Percentiles rank a stretch among this genome's conserved stretches.
Conservation (phyloP, 306 rosid genomes). For the Inga oerstediana region DNA sequence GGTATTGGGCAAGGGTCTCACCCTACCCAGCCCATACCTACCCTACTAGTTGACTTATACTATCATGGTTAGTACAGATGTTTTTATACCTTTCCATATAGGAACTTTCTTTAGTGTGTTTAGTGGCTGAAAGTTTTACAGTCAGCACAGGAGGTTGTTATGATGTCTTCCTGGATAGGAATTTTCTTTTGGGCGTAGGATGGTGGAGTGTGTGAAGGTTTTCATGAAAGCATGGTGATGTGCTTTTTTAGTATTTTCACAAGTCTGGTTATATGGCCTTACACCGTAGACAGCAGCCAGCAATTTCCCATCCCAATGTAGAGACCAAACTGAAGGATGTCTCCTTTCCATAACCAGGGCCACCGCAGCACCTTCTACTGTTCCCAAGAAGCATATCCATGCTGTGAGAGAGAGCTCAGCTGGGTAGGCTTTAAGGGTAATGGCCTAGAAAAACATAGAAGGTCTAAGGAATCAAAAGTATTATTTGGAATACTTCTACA, state of each 20-base stretch:
- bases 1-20: too few species aligned
- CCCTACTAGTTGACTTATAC: not conserved
- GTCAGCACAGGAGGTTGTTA: not conserved
- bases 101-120: not conserved
- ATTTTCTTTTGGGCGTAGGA: not conserved
- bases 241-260: not conserved
- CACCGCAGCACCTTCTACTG: constrained; percentile 73
- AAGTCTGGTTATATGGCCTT: constrained; percentile 19
- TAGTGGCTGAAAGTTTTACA: not conserved
- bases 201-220: not conserved
- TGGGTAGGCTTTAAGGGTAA: constrained; percentile 80
- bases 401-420: constrained; percentile 94
- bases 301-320: constrained; percentile 74
- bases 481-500: not conserved
- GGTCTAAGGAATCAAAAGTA: constrained; percentile 13
- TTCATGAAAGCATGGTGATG: too few species aligned
- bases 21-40: too few species aligned
- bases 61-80: not conserved
- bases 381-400: constrained; percentile 90
- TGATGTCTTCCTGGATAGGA: not conserved
- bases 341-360: constrained; percentile 85
- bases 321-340: constrained; percentile 65
- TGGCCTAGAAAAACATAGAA: constrained; percentile 49
- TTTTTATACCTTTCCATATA: not conserved
- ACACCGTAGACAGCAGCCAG: constrained; percentile 77